Conservation (phyloP, 257 asterid genomes). For the Lavandula angustifolia region DNA sequence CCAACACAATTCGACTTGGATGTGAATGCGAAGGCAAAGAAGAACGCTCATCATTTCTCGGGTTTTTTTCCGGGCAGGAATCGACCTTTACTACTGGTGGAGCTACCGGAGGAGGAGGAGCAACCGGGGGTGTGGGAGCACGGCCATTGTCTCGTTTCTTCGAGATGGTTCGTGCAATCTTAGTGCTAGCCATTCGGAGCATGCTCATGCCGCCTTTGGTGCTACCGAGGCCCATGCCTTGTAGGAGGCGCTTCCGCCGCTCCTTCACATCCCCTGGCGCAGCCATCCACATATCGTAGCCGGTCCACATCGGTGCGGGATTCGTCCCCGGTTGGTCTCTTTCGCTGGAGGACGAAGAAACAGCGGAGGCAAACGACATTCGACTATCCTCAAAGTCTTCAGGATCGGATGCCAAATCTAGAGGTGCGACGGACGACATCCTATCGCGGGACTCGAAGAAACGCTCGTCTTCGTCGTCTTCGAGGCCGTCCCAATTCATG, state of each 20-base stretch:
- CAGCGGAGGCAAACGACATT: conserved; percentile 58
- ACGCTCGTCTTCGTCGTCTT: conserved; percentile 66
- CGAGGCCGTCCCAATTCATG: conserved; percentile 83
- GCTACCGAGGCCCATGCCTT: conserved; percentile 92
- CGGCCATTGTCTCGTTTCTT: conserved; percentile 25
- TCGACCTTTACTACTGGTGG: conserved; percentile 20
- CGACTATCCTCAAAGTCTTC: conserved; percentile 77
- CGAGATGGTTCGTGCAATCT: conserved; percentile 43
- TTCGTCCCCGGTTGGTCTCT: conserved; percentile 30
- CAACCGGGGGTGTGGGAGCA: background rate
- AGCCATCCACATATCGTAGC: conserved; percentile 84
- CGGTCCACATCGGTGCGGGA: conserved; percentile 36
- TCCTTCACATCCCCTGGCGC: conserved; percentile 89
- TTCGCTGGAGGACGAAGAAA: conserved; percentile 44
- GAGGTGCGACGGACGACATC: conserved; percentile 58
- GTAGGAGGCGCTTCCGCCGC: conserved; percentile 76
- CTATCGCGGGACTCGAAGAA: conserved; percentile 70
- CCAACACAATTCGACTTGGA: conserved; percentile 42
- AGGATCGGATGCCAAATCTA: conserved; percentile 51
- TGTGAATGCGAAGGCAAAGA: conserved; percentile 28
- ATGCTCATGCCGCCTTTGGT: conserved; percentile 68
- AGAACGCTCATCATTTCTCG: conserved; percentile 4
- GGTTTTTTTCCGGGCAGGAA: conserved; percentile 31
- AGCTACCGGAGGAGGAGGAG: conserved; percentile 15
- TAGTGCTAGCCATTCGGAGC: conserved; percentile 52